phyloP scores from a whole-genome alignment of 164 flowering plant species.

The Aristolochia californica region DNA sequence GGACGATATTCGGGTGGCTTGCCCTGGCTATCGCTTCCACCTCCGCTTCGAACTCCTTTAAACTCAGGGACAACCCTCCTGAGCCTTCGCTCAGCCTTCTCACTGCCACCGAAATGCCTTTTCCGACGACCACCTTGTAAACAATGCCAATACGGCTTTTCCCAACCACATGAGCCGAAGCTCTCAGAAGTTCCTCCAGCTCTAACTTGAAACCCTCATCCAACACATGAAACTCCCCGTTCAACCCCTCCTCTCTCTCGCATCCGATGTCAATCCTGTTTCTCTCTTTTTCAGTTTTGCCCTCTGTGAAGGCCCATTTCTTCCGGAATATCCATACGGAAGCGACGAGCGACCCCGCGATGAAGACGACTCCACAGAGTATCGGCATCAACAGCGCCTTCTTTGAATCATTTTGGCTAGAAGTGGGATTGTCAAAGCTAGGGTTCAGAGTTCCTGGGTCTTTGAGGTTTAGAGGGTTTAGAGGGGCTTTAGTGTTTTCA shows the following conservation, averaged over 20 bases:
- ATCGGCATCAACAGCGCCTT: constrained; percentile 34
- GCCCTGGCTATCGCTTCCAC: constrained; percentile 68
- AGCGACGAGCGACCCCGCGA: constrained; percentile 39
- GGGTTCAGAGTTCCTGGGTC: constrained; percentile 22
- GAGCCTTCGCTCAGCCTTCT: constrained; percentile 75
- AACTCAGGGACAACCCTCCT: constrained; percentile 28
- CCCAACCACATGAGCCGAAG: constrained; percentile 91
- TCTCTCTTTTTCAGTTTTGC: constrained; percentile 27
- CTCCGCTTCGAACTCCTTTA: constrained; percentile 80
- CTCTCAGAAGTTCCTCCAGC: constrained; percentile 90
- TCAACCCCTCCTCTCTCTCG: constrained; percentile 48
- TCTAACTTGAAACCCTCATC: constrained; percentile 61
- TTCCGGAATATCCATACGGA: constrained; percentile 51
- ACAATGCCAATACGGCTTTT: constrained; percentile 89
- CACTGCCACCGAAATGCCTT: constrained; percentile 60
- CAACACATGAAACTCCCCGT: constrained; percentile 61
- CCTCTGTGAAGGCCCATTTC: constrained; percentile 23
- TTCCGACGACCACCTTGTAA: constrained; percentile 79
- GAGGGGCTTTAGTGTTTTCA: background rate
- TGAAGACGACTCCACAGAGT: constrained; percentile 42
- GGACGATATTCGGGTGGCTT: constrained; percentile 67
- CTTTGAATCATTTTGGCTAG: constrained; percentile 21
- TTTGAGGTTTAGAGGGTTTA: constrained; percentile 10
- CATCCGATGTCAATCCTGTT: background rate
- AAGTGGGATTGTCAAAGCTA: constrained; percentile 7